A percentile compares a stretch with the other conserved stretches of the same genome.
Conservation (phyloP, 768 basidiomycete species). For the Mycena floridula region DNA sequence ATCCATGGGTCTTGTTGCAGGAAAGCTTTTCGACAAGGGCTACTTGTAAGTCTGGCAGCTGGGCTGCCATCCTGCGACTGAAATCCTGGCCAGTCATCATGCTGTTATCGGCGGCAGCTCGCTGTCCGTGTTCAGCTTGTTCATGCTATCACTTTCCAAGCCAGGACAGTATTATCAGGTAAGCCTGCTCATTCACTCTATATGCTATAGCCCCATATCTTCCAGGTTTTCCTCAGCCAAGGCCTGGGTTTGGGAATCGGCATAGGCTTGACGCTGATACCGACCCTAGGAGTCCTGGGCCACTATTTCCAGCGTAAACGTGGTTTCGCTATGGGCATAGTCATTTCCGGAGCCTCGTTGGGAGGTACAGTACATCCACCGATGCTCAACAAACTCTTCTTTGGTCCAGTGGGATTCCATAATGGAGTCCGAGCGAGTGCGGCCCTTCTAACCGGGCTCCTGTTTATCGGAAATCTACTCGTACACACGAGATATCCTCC, state of each 20-base stretch:
- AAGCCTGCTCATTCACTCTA: not conserved
- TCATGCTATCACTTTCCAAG: constrained; percentile 28
- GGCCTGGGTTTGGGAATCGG: constrained; percentile 40
- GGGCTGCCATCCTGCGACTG: constrained; percentile 20
- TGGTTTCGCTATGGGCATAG: constrained; percentile 44
- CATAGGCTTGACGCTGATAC: constrained; percentile 39
- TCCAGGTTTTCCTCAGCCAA: constrained; percentile 41
- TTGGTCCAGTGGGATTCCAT: constrained; percentile 43
- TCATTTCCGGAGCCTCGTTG: constrained; percentile 35
- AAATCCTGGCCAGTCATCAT: constrained; percentile 8
- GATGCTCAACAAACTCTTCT: constrained; percentile 50
- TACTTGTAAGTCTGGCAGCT: constrained; percentile 26
- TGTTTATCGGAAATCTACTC: constrained; percentile 29
- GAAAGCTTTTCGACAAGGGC: constrained; percentile 26
- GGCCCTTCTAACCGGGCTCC: constrained; percentile 28
- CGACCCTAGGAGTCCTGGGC: constrained; percentile 36
- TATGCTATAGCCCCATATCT: constrained; percentile 1
- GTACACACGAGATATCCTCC: constrained; percentile 39
- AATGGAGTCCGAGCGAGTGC: constrained; percentile 49
- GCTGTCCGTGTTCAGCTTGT: constrained; percentile 19
- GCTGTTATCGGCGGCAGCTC: constrained; percentile 19
- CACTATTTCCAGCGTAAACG: constrained; percentile 44
- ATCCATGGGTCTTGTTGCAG: constrained; percentile 17
- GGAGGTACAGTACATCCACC: constrained; percentile 60
- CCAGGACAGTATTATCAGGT: constrained; percentile 30